These are phyloP conservation scores for Proliferodiscus dingleyae DNA, from an alignment of 2,329 filamentous ascomycete genomes.

Conservation along the genomic window DNA sequence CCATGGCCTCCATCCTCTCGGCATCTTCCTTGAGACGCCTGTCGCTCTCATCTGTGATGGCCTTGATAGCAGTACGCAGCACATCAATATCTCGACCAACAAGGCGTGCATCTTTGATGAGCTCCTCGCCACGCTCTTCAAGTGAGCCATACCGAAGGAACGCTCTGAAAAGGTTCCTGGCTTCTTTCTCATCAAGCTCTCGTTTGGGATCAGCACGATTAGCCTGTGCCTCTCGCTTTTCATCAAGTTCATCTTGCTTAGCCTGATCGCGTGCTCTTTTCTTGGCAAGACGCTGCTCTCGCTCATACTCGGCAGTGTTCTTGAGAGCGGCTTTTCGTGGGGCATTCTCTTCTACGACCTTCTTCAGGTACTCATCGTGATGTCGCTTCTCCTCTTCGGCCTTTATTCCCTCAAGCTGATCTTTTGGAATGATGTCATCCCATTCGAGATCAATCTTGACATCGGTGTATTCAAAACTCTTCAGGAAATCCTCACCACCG, in stretches of 20 bases:
- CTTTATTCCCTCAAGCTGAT: conserved; percentile 85
- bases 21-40: conserved; percentile 72
- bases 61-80: conserved; percentile 66
- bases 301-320: conserved; percentile 52
- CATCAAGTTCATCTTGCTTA: conserved; percentile 65
- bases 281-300: conserved; percentile 60
- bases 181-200: conserved; percentile 89
- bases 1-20: conserved; percentile 55
- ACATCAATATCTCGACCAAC: conserved; percentile 77
- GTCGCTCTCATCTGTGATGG: conserved; percentile 63
- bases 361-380: conserved; percentile 76
- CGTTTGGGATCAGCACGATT: conserved; percentile 78
- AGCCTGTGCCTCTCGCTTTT: conserved; percentile 64
- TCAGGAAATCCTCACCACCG: conserved; percentile 94
- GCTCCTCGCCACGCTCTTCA: conserved; percentile 80
- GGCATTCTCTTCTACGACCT: conserved; percentile 78
- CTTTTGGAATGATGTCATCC: conserved; percentile 97
- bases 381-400: conserved; percentile 80
- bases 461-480: conserved; percentile 86
- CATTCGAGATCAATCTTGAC: conserved; percentile 96
- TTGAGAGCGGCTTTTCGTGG: conserved; percentile 68
- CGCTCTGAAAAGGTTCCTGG: conserved; percentile 82
- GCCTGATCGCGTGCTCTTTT: conserved; percentile 60
- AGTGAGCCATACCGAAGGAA: conserved; percentile 89
- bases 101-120: conserved; percentile 81